Evolutionary conservation across 1,139 yeast species (phyloP).

Genomic region (Ashbya aceris): DNA sequence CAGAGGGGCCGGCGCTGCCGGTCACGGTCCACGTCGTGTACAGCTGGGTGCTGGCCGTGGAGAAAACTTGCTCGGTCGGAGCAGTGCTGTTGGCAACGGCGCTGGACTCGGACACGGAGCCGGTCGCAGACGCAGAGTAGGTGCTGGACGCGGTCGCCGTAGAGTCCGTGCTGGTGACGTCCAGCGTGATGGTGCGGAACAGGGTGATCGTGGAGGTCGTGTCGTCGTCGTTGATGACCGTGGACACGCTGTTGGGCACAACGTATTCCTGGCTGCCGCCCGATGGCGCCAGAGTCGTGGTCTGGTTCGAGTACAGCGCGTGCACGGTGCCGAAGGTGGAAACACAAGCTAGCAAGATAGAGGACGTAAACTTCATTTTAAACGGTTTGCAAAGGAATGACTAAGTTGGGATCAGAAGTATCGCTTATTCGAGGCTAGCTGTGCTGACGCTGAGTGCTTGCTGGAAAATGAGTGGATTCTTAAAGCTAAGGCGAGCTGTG

Average conservation of each 20-base stretch:
- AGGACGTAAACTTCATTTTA: conserved; percentile 16
- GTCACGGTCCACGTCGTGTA: conserved; percentile 11
- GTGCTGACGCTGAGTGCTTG: too few relatives aligned
- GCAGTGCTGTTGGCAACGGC: conserved; percentile 10
- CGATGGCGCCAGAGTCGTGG: conserved; percentile 16
- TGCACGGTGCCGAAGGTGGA: conserved; percentile 18
- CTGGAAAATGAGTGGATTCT: too few relatives aligned
- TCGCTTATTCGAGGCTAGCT: background rate
- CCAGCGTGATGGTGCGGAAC: conserved; percentile 16
- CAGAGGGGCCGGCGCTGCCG: conserved; percentile 8
- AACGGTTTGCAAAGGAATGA: conserved; percentile 4
- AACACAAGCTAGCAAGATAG: conserved; percentile 12
- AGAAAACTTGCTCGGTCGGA: conserved; percentile 16
- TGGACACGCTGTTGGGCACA: conserved; percentile 12
- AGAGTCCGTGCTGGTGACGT: conserved; percentile 2
- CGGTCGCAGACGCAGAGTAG: conserved; percentile 8
- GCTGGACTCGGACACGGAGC: conserved; percentile 9
- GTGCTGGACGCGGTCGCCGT: conserved; percentile 2
- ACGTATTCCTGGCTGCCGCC: too few relatives aligned
- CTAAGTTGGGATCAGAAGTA: conserved; percentile 5
- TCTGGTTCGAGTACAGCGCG: conserved; percentile 12
- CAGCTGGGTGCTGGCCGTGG: conserved; percentile 15
- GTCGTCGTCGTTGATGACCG: conserved; percentile 9
- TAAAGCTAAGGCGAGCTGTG: too few relatives aligned
- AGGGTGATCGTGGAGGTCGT: conserved; percentile 19